These are phyloP conservation scores for Orbilia blumenaviensis DNA, from an alignment of 2,329 filamentous ascomycete genomes.

Conservation along the genomic window DNA sequence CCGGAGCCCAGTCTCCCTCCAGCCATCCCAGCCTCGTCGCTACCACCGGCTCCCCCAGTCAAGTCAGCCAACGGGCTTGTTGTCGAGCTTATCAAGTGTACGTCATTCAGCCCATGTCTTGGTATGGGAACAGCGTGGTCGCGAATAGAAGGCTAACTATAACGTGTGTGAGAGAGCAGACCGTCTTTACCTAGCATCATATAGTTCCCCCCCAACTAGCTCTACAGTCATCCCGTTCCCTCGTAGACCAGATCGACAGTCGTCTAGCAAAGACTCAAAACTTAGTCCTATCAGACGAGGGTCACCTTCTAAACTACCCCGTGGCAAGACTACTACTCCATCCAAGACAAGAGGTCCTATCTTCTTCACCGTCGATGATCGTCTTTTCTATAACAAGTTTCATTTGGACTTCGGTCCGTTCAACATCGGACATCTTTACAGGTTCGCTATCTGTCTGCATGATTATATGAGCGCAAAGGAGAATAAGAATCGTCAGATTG, in stretches of 20 bases:
- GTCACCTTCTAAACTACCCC: constrained; percentile 54
- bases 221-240: constrained; percentile 89
- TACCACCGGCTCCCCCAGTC: constrained; percentile 40
- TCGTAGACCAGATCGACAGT: constrained; percentile 67
- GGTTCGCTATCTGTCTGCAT: constrained; percentile 94
- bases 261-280: constrained; percentile 70
- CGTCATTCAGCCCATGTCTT: not conserved
- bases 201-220: constrained; percentile 80
- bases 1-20: constrained; percentile 43
- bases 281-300: constrained; percentile 51
- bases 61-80: constrained; percentile 51
- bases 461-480: constrained; percentile 91
- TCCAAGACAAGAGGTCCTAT: constrained; percentile 72
- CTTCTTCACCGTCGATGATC: constrained; percentile 95
- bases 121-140: too few species aligned
- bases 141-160: too few species aligned
- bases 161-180: constrained; percentile 66
- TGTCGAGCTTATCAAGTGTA: constrained; percentile 52
- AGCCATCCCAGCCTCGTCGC: constrained; percentile 37
- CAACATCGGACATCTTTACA: constrained; percentile 95
- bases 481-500: constrained; percentile 87
- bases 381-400: constrained; percentile 94
- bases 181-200: constrained; percentile 92
- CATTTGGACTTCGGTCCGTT: constrained; percentile 98
- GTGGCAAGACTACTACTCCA: constrained; percentile 54